Evolutionary conservation across 2,329 filamentous ascomycete species (phyloP).

Genomic region (Xylaria sp.): DNA sequence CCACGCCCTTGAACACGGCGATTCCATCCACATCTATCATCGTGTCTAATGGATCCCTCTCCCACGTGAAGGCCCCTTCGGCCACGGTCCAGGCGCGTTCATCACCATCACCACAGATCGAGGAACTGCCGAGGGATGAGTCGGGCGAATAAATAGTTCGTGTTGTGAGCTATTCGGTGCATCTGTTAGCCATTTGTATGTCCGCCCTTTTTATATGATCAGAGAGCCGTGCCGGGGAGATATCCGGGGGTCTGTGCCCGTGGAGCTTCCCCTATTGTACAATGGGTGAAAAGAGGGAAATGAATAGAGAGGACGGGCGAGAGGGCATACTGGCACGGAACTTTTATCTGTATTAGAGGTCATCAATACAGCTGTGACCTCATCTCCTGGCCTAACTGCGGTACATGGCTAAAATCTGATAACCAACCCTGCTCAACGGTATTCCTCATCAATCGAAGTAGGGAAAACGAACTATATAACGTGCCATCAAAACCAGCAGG

Average conservation of each 20-base stretch:
- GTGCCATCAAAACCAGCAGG: slow-evolving; percentile 5
- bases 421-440: neutral
- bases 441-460: neutral
- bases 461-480: neutral
- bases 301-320: neutral
- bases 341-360: slow-evolving; percentile 9
- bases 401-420: neutral
- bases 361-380: neutral
- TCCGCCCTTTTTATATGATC: neutral
- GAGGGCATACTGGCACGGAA: neutral
- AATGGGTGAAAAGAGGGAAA: neutral
- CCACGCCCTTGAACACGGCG: slow-evolving; percentile 9
- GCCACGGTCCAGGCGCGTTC: slow-evolving; percentile 12
- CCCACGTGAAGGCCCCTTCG: slow-evolving; percentile 14
- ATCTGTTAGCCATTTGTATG: slow-evolving; percentile 10
- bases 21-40: neutral
- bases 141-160: slow-evolving; percentile 8
- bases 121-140: slow-evolving; percentile 6
- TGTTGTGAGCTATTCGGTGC: neutral
- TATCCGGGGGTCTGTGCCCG: neutral
- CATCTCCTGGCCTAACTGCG: slow-evolving; percentile 11
- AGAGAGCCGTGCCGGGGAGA: neutral
- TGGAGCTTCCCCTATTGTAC: neutral
- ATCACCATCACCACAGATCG: slow-evolving; percentile 10
- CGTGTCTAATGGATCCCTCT: slow-evolving; percentile 10